These are phyloP conservation scores for Pythium inflatum DNA, from an alignment of 352 stramenopile genomes.

Conservation along the genomic window DNA sequence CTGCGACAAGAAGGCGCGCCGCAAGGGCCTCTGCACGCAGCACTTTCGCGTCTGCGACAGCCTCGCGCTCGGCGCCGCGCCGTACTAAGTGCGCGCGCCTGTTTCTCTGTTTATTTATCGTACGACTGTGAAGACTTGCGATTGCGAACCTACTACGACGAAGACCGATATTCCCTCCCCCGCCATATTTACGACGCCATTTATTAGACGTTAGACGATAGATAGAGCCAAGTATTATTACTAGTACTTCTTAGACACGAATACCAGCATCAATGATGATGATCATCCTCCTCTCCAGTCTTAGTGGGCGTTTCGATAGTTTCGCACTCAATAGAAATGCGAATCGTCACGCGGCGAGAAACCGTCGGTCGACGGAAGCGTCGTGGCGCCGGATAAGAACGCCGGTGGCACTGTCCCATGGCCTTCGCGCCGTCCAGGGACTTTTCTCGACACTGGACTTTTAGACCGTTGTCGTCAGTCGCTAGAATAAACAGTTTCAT, in stretches of 20 bases:
- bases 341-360: too few species aligned
- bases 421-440: background rate
- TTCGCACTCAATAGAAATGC: too few species aligned
- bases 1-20: constrained; percentile 83
- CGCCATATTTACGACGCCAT: too few species aligned
- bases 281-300: too few species aligned
- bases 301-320: too few species aligned
- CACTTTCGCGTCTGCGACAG: constrained; percentile 70
- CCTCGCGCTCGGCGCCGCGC: constrained; percentile 11
- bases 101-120: constrained; percentile 23
- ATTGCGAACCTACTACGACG: background rate
- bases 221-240: too few species aligned
- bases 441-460: too few species aligned
- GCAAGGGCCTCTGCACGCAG: constrained; percentile 82
- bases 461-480: too few species aligned
- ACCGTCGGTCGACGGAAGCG: background rate
- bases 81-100: background rate
- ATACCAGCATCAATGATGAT: too few species aligned
- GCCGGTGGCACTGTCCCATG: background rate
- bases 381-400: background rate
- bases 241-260: too few species aligned
- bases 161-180: background rate
- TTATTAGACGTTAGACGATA: too few species aligned
- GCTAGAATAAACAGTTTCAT: constrained; percentile 4
- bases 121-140: too few species aligned